These are phyloP conservation scores for Chlamydomonas schloesseri DNA, from an alignment of 139 green algal species.

Conservation along the genomic window DNA sequence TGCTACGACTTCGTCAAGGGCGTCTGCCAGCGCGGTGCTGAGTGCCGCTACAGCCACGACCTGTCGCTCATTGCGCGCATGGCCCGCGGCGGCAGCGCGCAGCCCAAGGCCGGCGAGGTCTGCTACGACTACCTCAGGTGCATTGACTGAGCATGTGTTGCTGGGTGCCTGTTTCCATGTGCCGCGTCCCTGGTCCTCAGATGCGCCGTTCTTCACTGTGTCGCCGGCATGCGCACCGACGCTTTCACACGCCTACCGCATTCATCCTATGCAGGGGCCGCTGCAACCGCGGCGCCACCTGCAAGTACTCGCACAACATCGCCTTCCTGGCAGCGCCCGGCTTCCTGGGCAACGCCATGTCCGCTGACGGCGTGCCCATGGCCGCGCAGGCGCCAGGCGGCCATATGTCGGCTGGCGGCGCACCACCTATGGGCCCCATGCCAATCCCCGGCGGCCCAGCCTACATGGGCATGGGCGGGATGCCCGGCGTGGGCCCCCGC, in stretches of 20 bases:
- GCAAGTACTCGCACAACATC: slow-evolving; percentile 89
- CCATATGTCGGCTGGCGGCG: neutral
- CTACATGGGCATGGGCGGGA: neutral
- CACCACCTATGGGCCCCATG: neutral
- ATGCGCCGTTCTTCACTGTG: too few species aligned
- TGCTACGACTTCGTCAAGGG: slow-evolving; percentile 94
- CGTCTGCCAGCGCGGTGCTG: slow-evolving; percentile 73
- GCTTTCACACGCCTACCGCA: too few species aligned
- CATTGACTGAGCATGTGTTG: too few species aligned
- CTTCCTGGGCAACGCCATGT: slow-evolving; percentile 16
- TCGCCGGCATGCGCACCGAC: too few species aligned
- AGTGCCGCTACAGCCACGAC: slow-evolving; percentile 89
- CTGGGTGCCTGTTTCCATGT: too few species aligned
- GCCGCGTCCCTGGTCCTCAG: too few species aligned
- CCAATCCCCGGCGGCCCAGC: neutral
- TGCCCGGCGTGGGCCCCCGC: neutral
- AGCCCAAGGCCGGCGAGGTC: slow-evolving; percentile 54
- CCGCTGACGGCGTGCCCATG: slow-evolving; percentile 13
- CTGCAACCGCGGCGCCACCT: slow-evolving; percentile 77
- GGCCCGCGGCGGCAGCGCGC: slow-evolving; percentile 46
- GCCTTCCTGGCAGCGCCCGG: slow-evolving; percentile 51
- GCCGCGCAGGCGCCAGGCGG: slow-evolving; percentile 8
- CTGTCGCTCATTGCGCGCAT: slow-evolving; percentile 71
- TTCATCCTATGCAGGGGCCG: slow-evolving; percentile 70
- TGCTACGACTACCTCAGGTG: slow-evolving; percentile 76